Percentiles rank a stretch among this genome's conserved stretches.
Evolutionary conservation across 306 rosid species (phyloP).

Genomic region (Heteromeles arbutifolia): DNA sequence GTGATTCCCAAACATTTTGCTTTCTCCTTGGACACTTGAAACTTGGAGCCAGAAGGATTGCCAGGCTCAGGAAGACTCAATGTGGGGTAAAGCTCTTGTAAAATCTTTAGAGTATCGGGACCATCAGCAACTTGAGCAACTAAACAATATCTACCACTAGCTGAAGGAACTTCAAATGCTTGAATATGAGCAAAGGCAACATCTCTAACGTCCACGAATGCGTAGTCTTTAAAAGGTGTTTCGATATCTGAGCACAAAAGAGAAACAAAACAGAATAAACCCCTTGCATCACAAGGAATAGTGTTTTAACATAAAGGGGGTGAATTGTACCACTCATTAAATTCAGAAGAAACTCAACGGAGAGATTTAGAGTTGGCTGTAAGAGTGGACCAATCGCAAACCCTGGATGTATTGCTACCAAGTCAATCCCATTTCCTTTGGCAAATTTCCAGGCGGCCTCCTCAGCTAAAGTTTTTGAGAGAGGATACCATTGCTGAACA

Average conservation of each 20-base stretch:
- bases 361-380: slow-evolving; percentile 6
- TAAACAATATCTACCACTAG: slow-evolving; percentile 5
- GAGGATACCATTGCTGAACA: slow-evolving; percentile 5
- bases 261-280: too few species aligned
- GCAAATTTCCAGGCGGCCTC: slow-evolving; percentile 26
- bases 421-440: slow-evolving; percentile 14
- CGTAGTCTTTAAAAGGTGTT: too few species aligned
- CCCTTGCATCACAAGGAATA: background rate
- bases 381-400: slow-evolving; percentile 21
- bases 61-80: background rate
- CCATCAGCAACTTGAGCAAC: background rate
- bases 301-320: background rate
- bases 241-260: too few species aligned
- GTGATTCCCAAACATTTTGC: slow-evolving; percentile 18
- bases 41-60: slow-evolving; percentile 1
- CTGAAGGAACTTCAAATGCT: too few species aligned
- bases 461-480: slow-evolving; percentile 28
- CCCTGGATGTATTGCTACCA: slow-evolving; percentile 13
- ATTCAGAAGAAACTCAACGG: background rate
- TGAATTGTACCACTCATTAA: background rate
- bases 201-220: too few species aligned
- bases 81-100: too few species aligned
- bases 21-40: slow-evolving; percentile 7
- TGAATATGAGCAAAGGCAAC: too few species aligned
- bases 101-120: too few species aligned